A percentile compares a stretch with the other conserved stretches of the same genome.
Evolutionary conservation across 805 yeast genomes (phyloP).

Genomic region (Sugiyamaella lignohabitans): DNA sequence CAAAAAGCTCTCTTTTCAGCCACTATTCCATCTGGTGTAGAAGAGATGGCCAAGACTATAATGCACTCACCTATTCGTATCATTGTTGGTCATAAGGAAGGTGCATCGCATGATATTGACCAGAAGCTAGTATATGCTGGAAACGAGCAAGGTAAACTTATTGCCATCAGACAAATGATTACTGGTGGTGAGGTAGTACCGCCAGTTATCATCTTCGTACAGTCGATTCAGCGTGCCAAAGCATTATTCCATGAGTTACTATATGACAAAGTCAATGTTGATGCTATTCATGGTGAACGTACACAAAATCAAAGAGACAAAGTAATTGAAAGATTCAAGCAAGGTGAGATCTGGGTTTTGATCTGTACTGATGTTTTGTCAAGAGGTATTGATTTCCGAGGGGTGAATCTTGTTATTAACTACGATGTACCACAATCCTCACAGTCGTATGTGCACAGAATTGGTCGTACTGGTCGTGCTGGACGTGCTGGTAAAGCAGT

Average conservation of each 20-base stretch:
- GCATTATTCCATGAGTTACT: constrained; percentile 89
- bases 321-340: constrained; percentile 74
- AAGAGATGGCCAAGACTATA: constrained; percentile 75
- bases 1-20: constrained; percentile 87
- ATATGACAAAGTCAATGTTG: constrained; percentile 88
- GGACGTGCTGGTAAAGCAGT: constrained; percentile 82
- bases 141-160: constrained; percentile 87
- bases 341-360: constrained; percentile 91
- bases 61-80: constrained; percentile 84
- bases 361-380: constrained; percentile 95
- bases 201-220: constrained; percentile 87
- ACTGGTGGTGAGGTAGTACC: constrained; percentile 73
- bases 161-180: constrained; percentile 85
- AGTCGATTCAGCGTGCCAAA: constrained; percentile 87
- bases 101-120: constrained; percentile 77
- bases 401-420: constrained; percentile 88
- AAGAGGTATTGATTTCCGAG: constrained; percentile 96
- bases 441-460: constrained; percentile 93
- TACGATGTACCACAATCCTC: constrained; percentile 94
- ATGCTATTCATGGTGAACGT: constrained; percentile 92
- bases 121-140: constrained; percentile 85
- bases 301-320: constrained; percentile 82
- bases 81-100: constrained; percentile 88
- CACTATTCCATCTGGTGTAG: constrained; percentile 89
- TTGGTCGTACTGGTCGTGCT: constrained; percentile 98